Conservation (phyloP, 2,329 filamentous ascomycete genomes). For the Knoxdaviesia proteae region DNA sequence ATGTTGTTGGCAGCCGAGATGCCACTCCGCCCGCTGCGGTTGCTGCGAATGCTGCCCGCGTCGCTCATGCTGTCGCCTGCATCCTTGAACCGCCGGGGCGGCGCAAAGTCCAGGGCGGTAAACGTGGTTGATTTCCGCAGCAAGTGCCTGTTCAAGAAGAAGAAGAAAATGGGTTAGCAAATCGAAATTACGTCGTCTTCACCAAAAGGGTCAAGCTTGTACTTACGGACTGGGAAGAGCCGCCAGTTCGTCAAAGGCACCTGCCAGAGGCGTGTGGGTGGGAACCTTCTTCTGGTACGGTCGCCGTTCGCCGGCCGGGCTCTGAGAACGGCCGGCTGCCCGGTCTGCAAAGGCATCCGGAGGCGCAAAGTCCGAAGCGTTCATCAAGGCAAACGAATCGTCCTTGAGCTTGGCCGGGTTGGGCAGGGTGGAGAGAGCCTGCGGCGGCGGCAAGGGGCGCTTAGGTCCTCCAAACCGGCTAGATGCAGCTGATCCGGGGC, state of each 20-base stretch:
- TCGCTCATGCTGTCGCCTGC: slow-evolving; percentile 35
- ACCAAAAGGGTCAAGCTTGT: not conserved
- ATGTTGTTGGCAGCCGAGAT: slow-evolving; percentile 49
- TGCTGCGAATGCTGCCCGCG: slow-evolving; percentile 43
- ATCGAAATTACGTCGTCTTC: too few relatives aligned
- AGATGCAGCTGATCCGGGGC: slow-evolving; percentile 46
- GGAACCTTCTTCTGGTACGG: slow-evolving; percentile 59
- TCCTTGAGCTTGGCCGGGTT: slow-evolving; percentile 72
- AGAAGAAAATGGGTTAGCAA: too few relatives aligned
- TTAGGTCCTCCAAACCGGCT: slow-evolving; percentile 10
- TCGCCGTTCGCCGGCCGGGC: slow-evolving; percentile 39
- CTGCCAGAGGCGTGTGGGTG: slow-evolving; percentile 57
- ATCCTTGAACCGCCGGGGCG: slow-evolving; percentile 53
- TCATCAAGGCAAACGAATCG: slow-evolving; percentile 49
- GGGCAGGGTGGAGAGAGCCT: slow-evolving; percentile 54
- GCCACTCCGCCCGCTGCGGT: slow-evolving; percentile 48
- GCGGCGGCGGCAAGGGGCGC: slow-evolving; percentile 39
- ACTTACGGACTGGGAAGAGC: slow-evolving; percentile 82
- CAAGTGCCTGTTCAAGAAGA: slow-evolving; percentile 28
- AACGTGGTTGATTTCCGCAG: slow-evolving; percentile 63
- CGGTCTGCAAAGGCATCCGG: slow-evolving; percentile 46
- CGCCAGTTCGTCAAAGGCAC: slow-evolving; percentile 70
- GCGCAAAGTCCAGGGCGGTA: slow-evolving; percentile 61
- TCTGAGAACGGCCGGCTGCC: slow-evolving; percentile 46
- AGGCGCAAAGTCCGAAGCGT: slow-evolving; percentile 70